Evolutionary conservation across 345 rosid species (phyloP), one percentile per base, ranked within the genome.

Genomic region (Salix exigua): DNA sequence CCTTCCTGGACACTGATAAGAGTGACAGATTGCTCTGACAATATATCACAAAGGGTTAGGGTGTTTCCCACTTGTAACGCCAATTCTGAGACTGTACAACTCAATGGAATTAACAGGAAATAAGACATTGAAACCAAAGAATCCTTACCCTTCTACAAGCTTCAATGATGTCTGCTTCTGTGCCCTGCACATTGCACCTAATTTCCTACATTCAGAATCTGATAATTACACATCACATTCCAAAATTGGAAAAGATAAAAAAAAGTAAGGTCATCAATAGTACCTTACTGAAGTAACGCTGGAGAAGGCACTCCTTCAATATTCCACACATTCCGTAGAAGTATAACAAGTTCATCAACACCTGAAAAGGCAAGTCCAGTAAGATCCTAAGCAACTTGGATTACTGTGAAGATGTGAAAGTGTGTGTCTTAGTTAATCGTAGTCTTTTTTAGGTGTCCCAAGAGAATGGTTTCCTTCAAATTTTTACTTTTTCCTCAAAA

Each of bases 281-380:
- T 86, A 86, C 93, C 88, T 89, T 88, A 78, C 90, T 88, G 70
- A 90, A 90, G 82, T 88, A 87, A 23, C 94, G 94, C 81, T 87
- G 91, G 71, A 90, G 88, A 76, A 90, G 87, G 73, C 88, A 90
- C 50, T 90, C 94, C 78, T 88, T 90, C 77, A 88, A 44, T 50
- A 90, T 76, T 5, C 87, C 84, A 77, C 90, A 88, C 91, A 88
- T 90, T 19, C 93, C 91, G 35, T 87, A 88, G 85, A 90, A 88
- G 81, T 88, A 90, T 68, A 88, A 76, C 81, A 90, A 71, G 83
- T 88, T 88, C 81, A 85, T 72, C 68, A 87, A 78, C 72, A 90
- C 94, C 93, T 90, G 76, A 75, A 79, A 77, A 48, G 63, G 44
- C 30, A 64, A 70, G 35, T 55, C 13, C 16, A 72, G 14, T 65